Evolutionary conservation across 1,284 basidiomycete genomes (phyloP), one percentile per base, ranked within the genome.

Genomic region (Trametes sp.): DNA sequence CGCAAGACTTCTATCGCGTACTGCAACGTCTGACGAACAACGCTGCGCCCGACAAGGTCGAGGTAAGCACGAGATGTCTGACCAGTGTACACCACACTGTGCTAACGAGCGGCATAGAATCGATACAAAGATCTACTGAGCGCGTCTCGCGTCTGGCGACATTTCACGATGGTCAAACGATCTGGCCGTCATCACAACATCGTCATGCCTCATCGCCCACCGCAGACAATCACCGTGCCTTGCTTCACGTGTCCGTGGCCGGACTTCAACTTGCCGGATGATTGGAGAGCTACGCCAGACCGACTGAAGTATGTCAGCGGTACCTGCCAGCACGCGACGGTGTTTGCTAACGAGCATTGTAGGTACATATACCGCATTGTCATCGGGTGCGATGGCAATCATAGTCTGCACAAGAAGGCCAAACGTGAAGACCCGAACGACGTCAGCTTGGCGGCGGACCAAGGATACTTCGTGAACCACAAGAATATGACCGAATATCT

Each of bases 331-430:
- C 21, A 3, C 2, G 42, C 13, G n/a, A n/a, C n/a, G n/a, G 21
- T 23, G 42, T 19, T 5, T 48, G 11, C 24, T 48, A 14, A 45
- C 4, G 3, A 45, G 19, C n/a, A 6, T 5, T 19, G 11, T 29
- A 48, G 45, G 45, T 56, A 51, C 38, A 49, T 61, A 6, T 52
- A 61, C 21, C 28, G 46, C 21, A 26, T 45, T 1, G 8, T 26
- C 31, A 13, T 55, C 7, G 53, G 59, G 1, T 35, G 24, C 8
- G 54, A 61, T 23, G 59, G 54, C 10, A 56, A 56, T 14, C 48
- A 56, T 23, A 51, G 53, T 19, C 23, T 61, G 16, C 53, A 55
- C 16, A 55, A 61, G 54, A 61, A 56, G 48, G 8, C n/a, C 6
- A 61, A 61, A 38, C 19, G 29, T 1, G 41, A 56, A 8, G 59